phyloP scores from a whole-genome alignment of 2,329 filamentous ascomycete species.

The Diaporthe citriasiana region DNA sequence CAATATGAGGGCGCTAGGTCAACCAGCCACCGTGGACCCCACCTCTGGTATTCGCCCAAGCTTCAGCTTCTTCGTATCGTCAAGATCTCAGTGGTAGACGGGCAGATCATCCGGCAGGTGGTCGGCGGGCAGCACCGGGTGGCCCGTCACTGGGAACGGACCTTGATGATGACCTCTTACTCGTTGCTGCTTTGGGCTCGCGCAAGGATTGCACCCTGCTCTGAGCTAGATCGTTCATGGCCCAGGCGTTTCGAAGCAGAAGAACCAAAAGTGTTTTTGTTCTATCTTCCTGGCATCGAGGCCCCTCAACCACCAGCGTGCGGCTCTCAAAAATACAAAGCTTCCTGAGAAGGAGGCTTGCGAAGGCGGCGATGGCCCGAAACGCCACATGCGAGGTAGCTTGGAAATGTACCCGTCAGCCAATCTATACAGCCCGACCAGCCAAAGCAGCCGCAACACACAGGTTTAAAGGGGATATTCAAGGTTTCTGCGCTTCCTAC shows the following conservation, averaged over 20 bases:
- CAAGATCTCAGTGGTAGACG: neutral
- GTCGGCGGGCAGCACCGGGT: neutral
- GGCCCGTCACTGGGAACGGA: slow-evolving; percentile 3
- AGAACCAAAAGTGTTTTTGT: slow-evolving; percentile 17
- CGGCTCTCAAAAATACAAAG: neutral
- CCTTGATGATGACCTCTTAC: neutral
- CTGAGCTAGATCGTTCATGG: slow-evolving; percentile 9
- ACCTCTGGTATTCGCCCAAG: neutral
- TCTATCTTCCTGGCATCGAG: slow-evolving; percentile 12
- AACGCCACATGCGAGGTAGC: neutral
- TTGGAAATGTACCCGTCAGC: neutral
- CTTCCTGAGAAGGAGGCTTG: slow-evolving; percentile 23
- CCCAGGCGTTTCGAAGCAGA: slow-evolving; percentile 9
- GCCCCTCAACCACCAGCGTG: neutral
- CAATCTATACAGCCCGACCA: neutral
- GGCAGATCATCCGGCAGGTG: slow-evolving; percentile 26
- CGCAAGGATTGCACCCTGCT: slow-evolving; percentile 14
- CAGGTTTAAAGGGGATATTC: neutral
- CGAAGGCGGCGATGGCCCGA: slow-evolving; percentile 15
- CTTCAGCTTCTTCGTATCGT: slow-evolving; percentile 30
- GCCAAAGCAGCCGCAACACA: neutral
- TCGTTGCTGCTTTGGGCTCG: neutral
- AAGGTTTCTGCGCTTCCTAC: slow-evolving; percentile 9
- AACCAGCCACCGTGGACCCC: neutral
- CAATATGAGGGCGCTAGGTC: slow-evolving; percentile 18